phyloP scores from a whole-genome alignment of 345 rosid species.

The Euphorbia lathyris region DNA sequence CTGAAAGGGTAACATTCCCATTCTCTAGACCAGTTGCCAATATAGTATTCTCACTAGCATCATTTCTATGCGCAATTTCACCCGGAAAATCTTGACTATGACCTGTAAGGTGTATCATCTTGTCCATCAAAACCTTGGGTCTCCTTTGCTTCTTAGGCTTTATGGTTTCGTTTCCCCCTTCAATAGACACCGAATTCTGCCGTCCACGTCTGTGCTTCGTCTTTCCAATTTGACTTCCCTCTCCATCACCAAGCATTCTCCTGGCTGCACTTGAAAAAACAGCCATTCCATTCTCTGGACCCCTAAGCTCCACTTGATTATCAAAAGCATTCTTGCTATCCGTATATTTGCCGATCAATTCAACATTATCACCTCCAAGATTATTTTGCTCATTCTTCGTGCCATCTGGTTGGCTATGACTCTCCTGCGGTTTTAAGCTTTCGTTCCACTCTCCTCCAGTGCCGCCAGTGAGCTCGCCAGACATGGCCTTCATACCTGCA shows the following conservation, averaged over 20 bases:
- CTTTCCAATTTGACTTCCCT: not conserved
- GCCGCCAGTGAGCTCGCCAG: too few relatives aligned
- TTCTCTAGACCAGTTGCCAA: not conserved
- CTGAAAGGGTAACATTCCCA: not conserved
- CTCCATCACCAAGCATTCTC: not conserved
- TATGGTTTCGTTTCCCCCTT: not conserved
- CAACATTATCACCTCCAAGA: slow-evolving; percentile 6
- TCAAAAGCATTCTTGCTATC: not conserved
- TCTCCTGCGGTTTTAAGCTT: too few relatives aligned
- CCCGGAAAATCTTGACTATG: slow-evolving; percentile 3
- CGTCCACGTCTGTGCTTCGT: not conserved
- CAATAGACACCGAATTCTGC: not conserved
- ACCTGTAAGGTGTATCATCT: slow-evolving; percentile 7
- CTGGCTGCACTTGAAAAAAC: not conserved
- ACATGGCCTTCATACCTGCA: too few relatives aligned
- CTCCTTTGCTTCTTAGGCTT: slow-evolving; percentile 1
- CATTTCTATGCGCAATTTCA: not conserved
- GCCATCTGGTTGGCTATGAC: too few relatives aligned
- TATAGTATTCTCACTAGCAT: not conserved
- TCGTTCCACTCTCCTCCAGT: too few relatives aligned
- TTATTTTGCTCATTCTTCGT: slow-evolving; percentile 16
- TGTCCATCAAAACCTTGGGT: slow-evolving; percentile 18
- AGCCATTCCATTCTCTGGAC: not conserved
- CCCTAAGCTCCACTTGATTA: not conserved
- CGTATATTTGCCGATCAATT: not conserved